Base-by-base conservation (phyloP, 108 stramenopile genomes). In the Cyclotella baltica region DNA sequence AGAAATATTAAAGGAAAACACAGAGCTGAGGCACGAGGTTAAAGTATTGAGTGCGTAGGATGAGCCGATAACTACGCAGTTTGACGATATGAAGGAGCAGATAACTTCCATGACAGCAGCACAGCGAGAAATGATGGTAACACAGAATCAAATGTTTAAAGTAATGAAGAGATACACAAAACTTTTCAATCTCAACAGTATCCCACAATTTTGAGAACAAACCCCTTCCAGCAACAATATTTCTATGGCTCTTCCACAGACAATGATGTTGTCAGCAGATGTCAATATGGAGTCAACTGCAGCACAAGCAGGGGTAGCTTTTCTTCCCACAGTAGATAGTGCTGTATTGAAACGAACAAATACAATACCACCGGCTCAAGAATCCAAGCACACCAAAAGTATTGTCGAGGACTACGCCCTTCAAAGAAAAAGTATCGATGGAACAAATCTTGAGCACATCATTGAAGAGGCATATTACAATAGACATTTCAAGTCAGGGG, bases 151-250 rank as follows among this genome's bases (percentile, higher is more conserved):
- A 43, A 43, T 43, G 40, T 43, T 43, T 13, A 43, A 43, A 13
- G n/a, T n/a, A n/a, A n/a, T 52, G 18, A 52, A n/a, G 51, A 52
- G n/a, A n/a, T 52, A 52, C 51, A n/a, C 51, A 13, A 52, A 4
- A 4, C 11, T 52, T 10, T 52, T 13, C n/a, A 52, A 52, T n/a
- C n/a, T n/a, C n/a, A n/a, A n/a, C n/a, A n/a, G n/a, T n/a, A 52
- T 52, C n/a, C 51, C n/a, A 20, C 11, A 4, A n/a, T 52, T n/a
- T 52, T n/a, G 18, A 52, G 18, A 13, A n/a, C n/a, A 52, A n/a
- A 10, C 11, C n/a, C 4, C n/a, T 13, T 4, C 51, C 11, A 52
- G 11, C n/a, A 19, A 4, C 51, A n/a, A 52, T 52, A 4, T 19
- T 52, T 4, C 51, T 52, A 4, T n/a, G 11, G 18, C 51, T 52